Conservation (phyloP, 768 basidiomycete genomes). For the Mycena rosella region DNA sequence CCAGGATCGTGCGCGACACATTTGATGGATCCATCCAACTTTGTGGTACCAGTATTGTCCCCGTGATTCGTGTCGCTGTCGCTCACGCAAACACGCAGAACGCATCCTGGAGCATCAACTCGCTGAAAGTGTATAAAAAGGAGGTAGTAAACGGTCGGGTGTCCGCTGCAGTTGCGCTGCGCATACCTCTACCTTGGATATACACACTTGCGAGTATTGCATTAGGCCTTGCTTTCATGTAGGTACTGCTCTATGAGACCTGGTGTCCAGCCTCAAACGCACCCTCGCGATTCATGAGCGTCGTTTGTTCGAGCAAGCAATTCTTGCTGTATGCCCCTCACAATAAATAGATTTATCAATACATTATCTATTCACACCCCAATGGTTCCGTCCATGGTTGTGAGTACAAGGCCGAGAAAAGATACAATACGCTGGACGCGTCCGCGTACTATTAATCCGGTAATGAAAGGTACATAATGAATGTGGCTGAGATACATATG, state of each 20-base stretch:
- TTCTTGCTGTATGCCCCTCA: no score
- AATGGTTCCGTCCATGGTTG: no score
- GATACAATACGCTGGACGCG: not conserved
- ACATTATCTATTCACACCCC: no score
- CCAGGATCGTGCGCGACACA: slow-evolving; percentile 78
- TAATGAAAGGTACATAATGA: no score
- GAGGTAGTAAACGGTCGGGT: slow-evolving; percentile 58
- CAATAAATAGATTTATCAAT: no score
- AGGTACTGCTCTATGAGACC: not conserved
- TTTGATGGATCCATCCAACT: slow-evolving; percentile 77
- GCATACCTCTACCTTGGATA: slow-evolving; percentile 5
- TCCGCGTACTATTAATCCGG: no score
- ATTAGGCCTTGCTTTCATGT: not conserved
- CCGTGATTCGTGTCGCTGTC: not conserved
- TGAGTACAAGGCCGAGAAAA: no score
- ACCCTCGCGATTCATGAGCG: no score
- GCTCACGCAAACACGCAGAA: slow-evolving; percentile 59
- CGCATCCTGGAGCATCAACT: slow-evolving; percentile 86
- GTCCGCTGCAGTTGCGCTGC: slow-evolving; percentile 34
- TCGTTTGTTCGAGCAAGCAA: no score
- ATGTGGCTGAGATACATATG: no score
- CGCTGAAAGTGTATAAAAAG: slow-evolving; percentile 79
- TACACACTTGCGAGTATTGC: slow-evolving; percentile 2
- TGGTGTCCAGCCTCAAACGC: no score
- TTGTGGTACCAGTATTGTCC: slow-evolving; percentile 64